phyloP scores from a whole-genome alignment of 306 rosid genomes.

The Ziziphus jujuba region DNA sequence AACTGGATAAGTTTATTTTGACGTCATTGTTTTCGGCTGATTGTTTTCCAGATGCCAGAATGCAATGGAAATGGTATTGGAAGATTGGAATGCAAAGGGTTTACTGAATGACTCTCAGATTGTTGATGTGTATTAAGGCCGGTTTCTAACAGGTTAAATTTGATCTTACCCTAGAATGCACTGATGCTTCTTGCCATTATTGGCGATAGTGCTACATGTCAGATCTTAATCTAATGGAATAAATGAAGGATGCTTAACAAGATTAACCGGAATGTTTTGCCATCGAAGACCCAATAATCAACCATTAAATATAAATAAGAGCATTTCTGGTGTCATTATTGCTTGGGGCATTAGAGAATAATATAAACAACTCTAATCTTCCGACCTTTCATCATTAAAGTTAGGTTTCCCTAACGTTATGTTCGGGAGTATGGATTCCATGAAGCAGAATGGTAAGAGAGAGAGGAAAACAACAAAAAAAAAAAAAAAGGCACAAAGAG shows the following conservation, averaged over 20 bases:
- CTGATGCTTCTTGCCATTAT: not conserved
- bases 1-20: constrained; percentile 11
- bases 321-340: too few species aligned
- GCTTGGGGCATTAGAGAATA: too few species aligned
- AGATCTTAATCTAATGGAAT: not conserved
- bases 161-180: not conserved
- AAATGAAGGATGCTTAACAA: not conserved
- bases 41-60: constrained; percentile 22
- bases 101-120: not conserved
- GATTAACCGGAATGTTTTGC: not conserved
- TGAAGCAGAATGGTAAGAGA: too few species aligned
- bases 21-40: not conserved
- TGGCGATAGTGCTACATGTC: not conserved
- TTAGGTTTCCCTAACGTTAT: too few species aligned
- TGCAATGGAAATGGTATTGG: constrained; percentile 26
- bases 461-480: too few species aligned
- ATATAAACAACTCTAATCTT: too few species aligned
- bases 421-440: too few species aligned
- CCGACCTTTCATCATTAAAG: too few species aligned
- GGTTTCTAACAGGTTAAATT: not conserved
- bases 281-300: too few species aligned
- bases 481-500: too few species aligned
- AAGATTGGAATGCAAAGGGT: constrained; percentile 11
- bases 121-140: constrained; percentile 6
- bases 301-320: too few species aligned